These are phyloP conservation scores for Plasmodium vivax DNA, from an alignment of 169 alveolate genomes.

Conservation along the genomic window DNA sequence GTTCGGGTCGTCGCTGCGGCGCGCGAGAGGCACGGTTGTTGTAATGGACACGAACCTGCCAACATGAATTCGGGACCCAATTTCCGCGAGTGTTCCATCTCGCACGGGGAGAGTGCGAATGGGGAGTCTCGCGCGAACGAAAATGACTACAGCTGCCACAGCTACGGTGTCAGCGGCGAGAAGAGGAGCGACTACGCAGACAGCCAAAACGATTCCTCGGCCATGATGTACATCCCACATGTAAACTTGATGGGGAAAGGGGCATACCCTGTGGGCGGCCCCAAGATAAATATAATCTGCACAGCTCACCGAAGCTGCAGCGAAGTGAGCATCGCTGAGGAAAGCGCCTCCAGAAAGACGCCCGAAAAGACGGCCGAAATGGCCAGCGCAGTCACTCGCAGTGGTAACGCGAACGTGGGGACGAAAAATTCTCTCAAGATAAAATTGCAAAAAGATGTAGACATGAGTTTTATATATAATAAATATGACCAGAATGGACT, in stretches of 20 bases:
- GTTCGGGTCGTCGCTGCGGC: not conserved
- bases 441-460: not conserved
- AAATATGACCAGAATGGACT: slow-evolving; percentile 62
- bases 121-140: not conserved
- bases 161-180: not conserved
- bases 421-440: not conserved
- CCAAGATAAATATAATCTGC: not conserved
- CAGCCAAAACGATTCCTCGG: not conserved
- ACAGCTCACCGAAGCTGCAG: not conserved
- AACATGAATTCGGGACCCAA: not conserved
- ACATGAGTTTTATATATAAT: slow-evolving; percentile 63
- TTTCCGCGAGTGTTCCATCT: not conserved
- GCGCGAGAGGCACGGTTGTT: not conserved
- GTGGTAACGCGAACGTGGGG: not conserved
- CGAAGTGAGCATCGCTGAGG: not conserved
- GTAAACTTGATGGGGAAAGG: not conserved
- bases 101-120: not conserved
- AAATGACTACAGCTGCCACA: not conserved
- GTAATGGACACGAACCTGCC: not conserved
- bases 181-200: not conserved
- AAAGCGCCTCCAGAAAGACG: not conserved
- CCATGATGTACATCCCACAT: not conserved
- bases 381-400: not conserved
- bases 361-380: not conserved
- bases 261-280: not conserved